Evolutionary conservation across 305 asterid species (phyloP), one percentile per base, ranked within the genome.

Genomic region (Petunia hybrid): DNA sequence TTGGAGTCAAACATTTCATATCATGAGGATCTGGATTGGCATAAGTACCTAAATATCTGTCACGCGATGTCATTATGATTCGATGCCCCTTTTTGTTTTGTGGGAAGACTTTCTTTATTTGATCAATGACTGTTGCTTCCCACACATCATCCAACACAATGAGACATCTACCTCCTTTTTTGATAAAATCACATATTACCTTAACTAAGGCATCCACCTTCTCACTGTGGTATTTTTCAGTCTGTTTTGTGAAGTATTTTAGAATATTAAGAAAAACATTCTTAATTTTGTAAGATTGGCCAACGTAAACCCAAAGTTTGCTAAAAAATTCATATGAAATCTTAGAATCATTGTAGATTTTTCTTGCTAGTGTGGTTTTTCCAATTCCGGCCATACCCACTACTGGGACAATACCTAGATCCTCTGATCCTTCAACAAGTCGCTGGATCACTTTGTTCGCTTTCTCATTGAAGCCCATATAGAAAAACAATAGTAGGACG

Each of bases 321-420:
- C 56, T 82, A 77, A 83, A 80, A 87, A 89, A 92, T 38, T 88
- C 86, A 14, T 68, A 86, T 38, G 87, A 87, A 5, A 88, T 85
- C 5, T 8, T 55, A n/a, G 87, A 82, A 63, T 90, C 89, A 53
- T 89, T 84, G 14, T 83, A 91, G 8, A 91, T 83, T 84, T 87
- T 90, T 59, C 82, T 89, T 31, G 95, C 94, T 12, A 91, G 78
- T 2, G 96, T 91, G 12, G 96, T 91, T 85, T 92, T 90, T 3
- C 96, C 94, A 3, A 89, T 88, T 4, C 96, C 97, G 0, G 91
- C 86, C 93, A 91, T 91, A 14, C 97, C 96, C 22, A 88, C 81
- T 0, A 91, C 87, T 1, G 94, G 86, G 82, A 88, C 57, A 1
- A 87, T 89, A 69, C 87, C 90, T 0, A 88, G 83, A 3, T 88